These are phyloP conservation scores for Lipomyces lipofer DNA, from an alignment of 805 yeast species.

Conservation along the genomic window DNA sequence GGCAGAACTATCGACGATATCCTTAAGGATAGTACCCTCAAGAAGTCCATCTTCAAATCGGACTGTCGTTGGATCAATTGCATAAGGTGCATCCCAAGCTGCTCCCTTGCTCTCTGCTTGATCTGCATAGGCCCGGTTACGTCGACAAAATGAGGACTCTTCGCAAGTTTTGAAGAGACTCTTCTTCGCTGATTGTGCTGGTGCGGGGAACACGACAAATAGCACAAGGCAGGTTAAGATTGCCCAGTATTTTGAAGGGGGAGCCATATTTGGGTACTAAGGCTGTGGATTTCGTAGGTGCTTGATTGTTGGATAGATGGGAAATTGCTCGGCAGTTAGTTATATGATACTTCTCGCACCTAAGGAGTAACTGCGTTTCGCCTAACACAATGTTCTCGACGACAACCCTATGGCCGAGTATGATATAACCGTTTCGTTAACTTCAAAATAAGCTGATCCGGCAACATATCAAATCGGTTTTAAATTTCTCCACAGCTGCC, in stretches of 20 bases:
- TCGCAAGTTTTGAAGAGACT: slow-evolving; percentile 66
- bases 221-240: slow-evolving; percentile 1
- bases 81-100: slow-evolving; percentile 45
- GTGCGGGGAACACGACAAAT: slow-evolving; percentile 10
- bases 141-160: slow-evolving; percentile 71
- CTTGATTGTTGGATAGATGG: too few relatives aligned
- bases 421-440: too few relatives aligned
- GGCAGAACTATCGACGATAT: slow-evolving; percentile 4
- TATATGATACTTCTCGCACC: too few relatives aligned
- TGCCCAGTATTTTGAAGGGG: background rate
- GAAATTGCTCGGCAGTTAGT: too few relatives aligned
- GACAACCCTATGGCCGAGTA: too few relatives aligned
- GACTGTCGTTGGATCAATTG: slow-evolving; percentile 41
- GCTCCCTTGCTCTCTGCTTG: slow-evolving; percentile 36
- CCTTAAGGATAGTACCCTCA: slow-evolving; percentile 51
- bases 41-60: slow-evolving; percentile 43
- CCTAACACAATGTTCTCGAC: too few relatives aligned
- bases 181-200: slow-evolving; percentile 30
- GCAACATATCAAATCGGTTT: too few relatives aligned
- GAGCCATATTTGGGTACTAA: too few relatives aligned
- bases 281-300: too few relatives aligned
- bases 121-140: slow-evolving; percentile 66
- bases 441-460: too few relatives aligned
- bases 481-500: too few relatives aligned
- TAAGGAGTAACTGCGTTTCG: too few relatives aligned